Conservation (phyloP, 2,329 filamentous ascomycete genomes). For the Cordyceps pruinosa region DNA sequence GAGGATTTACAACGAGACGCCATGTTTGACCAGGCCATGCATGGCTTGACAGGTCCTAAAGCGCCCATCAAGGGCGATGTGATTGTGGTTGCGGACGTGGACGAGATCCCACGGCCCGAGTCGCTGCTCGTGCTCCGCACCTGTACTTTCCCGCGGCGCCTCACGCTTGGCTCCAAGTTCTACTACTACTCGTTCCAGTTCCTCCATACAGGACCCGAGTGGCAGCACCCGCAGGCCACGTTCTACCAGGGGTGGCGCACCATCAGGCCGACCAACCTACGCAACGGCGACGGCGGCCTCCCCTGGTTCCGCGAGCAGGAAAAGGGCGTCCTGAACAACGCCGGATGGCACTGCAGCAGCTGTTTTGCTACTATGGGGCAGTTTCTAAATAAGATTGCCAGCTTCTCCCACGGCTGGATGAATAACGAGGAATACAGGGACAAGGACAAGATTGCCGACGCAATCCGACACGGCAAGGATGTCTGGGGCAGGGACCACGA, state of each 20-base stretch:
- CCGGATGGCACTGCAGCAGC: conserved; percentile 56
- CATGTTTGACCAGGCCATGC: conserved; percentile 51
- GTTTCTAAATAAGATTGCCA: conserved; percentile 48
- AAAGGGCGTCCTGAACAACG: conserved; percentile 39
- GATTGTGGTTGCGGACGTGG: conserved; percentile 52
- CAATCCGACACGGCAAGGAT: conserved; percentile 46
- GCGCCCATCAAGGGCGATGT: conserved; percentile 45
- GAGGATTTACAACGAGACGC: conserved; percentile 50
- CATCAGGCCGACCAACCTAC: conserved; percentile 46
- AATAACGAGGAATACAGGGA: conserved; percentile 44
- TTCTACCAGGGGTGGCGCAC: conserved; percentile 40
- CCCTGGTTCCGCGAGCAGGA: conserved; percentile 34
- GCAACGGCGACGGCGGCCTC: conserved; percentile 38
- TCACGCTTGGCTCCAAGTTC: conserved; percentile 45
- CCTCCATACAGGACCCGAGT: conserved; percentile 33
- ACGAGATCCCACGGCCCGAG: conserved; percentile 51
- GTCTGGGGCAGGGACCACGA: conserved; percentile 46
- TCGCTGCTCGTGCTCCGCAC: conserved; percentile 41
- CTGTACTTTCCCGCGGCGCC: conserved; percentile 45
- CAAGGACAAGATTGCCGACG: conserved; percentile 39
- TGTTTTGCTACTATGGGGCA: conserved; percentile 52
- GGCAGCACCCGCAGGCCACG: conserved; percentile 55
- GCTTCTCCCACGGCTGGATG: conserved; percentile 48
- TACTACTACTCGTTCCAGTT: conserved; percentile 55
- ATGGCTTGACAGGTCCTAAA: conserved; percentile 34